Evolutionary conservation across 73 alveolate genomes (phyloP).

Genomic region (Paramecium tetraurelia): DNA sequence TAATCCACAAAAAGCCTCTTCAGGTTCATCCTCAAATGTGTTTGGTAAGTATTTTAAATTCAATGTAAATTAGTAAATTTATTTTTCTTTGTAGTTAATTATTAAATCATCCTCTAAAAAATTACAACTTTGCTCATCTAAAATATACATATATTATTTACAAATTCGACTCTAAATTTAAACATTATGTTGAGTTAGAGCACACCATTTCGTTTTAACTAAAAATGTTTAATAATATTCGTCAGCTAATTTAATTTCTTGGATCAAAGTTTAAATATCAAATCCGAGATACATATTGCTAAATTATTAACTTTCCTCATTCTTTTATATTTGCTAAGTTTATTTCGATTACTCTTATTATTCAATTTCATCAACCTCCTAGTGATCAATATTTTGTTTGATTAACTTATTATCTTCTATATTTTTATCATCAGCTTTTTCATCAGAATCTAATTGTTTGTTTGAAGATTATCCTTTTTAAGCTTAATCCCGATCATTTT

Average conservation of each 20-base stretch:
- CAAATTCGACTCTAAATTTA: not conserved
- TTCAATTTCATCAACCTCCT: not conserved
- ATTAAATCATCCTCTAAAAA: constrained; percentile 26
- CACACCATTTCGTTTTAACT: not conserved
- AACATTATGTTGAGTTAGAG: not conserved
- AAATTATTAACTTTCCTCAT: not conserved
- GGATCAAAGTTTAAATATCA: not conserved
- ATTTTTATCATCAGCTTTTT: not conserved
- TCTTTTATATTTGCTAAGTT: not conserved
- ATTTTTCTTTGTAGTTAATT: not conserved
- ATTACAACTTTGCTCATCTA: constrained; percentile 23
- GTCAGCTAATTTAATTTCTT: not conserved
- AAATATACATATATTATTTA: not conserved
- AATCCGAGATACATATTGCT: not conserved
- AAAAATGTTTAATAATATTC: not conserved
- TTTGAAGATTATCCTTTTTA: not conserved
- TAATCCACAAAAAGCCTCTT: not conserved
- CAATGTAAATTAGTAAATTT: not conserved
- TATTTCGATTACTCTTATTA: not conserved
- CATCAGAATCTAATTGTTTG: not conserved
- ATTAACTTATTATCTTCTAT: not conserved
- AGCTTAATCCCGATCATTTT: not conserved
- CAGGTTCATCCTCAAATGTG: not conserved
- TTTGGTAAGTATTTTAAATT: constrained; percentile 17
- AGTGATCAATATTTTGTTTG: not conserved